These are phyloP conservation scores for Wickerhamomyces hampshirensis DNA, from an alignment of 805 yeast species.

Conservation along the genomic window DNA sequence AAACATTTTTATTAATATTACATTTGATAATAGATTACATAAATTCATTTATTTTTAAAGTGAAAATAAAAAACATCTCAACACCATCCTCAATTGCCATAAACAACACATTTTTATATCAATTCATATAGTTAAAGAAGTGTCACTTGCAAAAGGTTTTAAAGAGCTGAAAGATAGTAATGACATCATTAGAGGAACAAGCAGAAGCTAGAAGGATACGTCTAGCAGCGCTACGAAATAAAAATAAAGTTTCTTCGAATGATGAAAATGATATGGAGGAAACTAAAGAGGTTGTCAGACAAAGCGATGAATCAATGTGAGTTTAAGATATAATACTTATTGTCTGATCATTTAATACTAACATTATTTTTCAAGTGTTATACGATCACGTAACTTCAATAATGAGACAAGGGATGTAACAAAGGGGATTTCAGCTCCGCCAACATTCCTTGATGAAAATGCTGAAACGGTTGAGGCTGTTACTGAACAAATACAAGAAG, in stretches of 20 bases:
- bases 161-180: not conserved
- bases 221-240: slow-evolving; percentile 23
- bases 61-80: no score
- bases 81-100: no score
- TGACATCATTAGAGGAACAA: slow-evolving; percentile 24
- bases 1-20: no score
- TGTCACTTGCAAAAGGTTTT: no score
- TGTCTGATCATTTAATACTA: no score
- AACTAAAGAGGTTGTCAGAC: no score
- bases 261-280: not conserved
- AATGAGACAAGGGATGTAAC: slow-evolving; percentile 9
- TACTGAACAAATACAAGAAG: slow-evolving; percentile 25
- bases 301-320: no score
- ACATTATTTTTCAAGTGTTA: not conserved
- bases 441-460: slow-evolving; percentile 23
- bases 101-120: no score
- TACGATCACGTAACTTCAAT: slow-evolving; percentile 20
- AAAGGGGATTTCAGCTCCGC: slow-evolving; percentile 18
- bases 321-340: no score
- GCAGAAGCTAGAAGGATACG: slow-evolving; percentile 27
- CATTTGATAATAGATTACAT: no score
- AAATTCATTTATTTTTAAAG: no score
- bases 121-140: no score
- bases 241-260: slow-evolving; percentile 10
- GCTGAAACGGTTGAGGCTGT: slow-evolving; percentile 34